Percentiles rank a stretch among this genome's conserved stretches.
phyloP scores from a whole-genome alignment of 2,329 filamentous ascomycete species.

The Aspergillus intermedius region DNA sequence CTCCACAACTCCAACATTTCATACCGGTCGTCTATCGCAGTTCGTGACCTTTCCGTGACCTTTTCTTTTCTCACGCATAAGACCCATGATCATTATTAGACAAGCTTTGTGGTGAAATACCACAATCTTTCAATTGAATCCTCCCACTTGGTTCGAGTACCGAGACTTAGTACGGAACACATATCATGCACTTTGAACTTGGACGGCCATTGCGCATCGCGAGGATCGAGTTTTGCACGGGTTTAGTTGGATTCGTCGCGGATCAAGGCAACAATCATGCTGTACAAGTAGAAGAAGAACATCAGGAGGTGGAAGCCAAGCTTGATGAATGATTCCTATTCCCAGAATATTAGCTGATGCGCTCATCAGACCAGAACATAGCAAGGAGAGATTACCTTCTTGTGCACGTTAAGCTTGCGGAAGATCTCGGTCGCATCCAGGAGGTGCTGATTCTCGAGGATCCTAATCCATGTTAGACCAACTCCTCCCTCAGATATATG shows the following conservation, averaged over 20 bases:
- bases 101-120: background rate
- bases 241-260: slow-evolving; percentile 82
- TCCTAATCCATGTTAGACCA: slow-evolving; percentile 51
- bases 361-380: background rate
- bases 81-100: background rate
- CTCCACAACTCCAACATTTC: background rate
- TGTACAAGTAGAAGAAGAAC: slow-evolving; percentile 99
- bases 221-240: slow-evolving; percentile 29
- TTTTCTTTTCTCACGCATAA: background rate
- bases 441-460: slow-evolving; percentile 93
- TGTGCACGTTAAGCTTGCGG: slow-evolving; percentile 96
- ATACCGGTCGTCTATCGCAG: slow-evolving; percentile 1
- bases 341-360: slow-evolving; percentile 6
- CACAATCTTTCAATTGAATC: background rate
- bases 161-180: background rate
- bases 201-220: slow-evolving; percentile 34
- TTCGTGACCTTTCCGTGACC: background rate
- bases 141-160: background rate
- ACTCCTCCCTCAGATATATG: background rate
- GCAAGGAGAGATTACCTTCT: slow-evolving; percentile 62
- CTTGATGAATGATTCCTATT: slow-evolving; percentile 95
- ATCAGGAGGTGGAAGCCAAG: slow-evolving; percentile 97
- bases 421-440: slow-evolving; percentile 98
- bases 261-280: slow-evolving; percentile 96
- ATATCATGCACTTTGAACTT: slow-evolving; percentile 3